Conservation (phyloP, 805 yeast species). For the Candida pseudoglaebosa region DNA sequence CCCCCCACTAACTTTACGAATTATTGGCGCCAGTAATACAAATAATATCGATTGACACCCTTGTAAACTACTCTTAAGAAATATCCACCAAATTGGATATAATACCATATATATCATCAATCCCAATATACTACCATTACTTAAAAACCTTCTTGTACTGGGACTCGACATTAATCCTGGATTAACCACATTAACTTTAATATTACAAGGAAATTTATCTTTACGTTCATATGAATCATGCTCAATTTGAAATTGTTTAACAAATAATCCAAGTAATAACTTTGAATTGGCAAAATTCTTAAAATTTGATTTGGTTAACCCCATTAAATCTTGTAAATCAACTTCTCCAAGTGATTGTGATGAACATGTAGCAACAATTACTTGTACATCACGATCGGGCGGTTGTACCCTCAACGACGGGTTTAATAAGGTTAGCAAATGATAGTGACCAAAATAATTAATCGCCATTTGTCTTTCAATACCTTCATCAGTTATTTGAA, state of each 20-base stretch:
- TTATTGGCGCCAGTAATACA: constrained; percentile 69
- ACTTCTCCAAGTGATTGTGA: constrained; percentile 71
- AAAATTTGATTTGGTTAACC: constrained; percentile 58
- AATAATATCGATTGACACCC: constrained; percentile 79
- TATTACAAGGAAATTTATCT: constrained; percentile 68
- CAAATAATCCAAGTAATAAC: constrained; percentile 68
- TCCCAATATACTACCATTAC: constrained; percentile 70
- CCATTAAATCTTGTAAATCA: constrained; percentile 60
- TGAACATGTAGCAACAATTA: constrained; percentile 74
- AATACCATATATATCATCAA: constrained; percentile 56
- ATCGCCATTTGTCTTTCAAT: constrained; percentile 80
- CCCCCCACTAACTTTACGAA: constrained; percentile 60
- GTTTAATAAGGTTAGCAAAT: constrained; percentile 70
- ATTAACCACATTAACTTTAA: constrained; percentile 71
- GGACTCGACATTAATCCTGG: constrained; percentile 93
- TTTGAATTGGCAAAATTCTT: constrained; percentile 79
- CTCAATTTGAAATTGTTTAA: constrained; percentile 71
- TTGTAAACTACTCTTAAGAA: constrained; percentile 67
- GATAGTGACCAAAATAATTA: constrained; percentile 79
- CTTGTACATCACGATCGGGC: constrained; percentile 89
- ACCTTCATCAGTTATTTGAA: constrained; percentile 74
- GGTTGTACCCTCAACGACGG: constrained; percentile 89
- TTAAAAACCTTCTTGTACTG: constrained; percentile 70
- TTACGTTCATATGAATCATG: constrained; percentile 56
- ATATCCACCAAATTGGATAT: constrained; percentile 80